These are phyloP conservation scores for Cymbopogon flexuosus DNA, from an alignment of 202 grass and related monocot genomes.

Conservation along the genomic window DNA sequence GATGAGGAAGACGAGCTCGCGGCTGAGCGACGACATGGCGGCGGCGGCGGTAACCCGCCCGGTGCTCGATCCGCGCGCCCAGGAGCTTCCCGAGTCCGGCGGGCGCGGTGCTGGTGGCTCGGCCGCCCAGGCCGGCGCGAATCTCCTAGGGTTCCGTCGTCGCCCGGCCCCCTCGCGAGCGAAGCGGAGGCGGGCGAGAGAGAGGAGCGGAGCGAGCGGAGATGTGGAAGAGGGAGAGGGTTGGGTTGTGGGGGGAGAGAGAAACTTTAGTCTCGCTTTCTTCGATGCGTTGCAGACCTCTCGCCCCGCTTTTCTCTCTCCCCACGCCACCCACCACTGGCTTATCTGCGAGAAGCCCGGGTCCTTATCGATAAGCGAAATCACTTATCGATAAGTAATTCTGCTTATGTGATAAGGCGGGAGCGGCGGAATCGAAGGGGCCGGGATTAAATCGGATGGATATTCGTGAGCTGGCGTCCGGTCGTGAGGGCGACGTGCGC, in stretches of 20 bases:
- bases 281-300: slow-evolving; percentile 97
- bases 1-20: slow-evolving; percentile 98
- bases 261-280: slow-evolving; percentile 82
- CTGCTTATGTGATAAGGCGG: neutral
- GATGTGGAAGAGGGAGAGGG: slow-evolving; percentile 37
- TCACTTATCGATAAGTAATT: accelerated
- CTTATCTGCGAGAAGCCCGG: neutral
- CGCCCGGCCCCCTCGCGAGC: slow-evolving; percentile 21
- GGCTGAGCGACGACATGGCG: slow-evolving; percentile 87
- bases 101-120: neutral
- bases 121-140: slow-evolving; percentile 20
- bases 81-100: slow-evolving; percentile 25
- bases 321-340: slow-evolving; percentile 46
- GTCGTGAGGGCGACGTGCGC: slow-evolving; percentile 55
- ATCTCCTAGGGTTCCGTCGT: slow-evolving; percentile 55
- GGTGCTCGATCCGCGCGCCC: neutral
- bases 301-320: slow-evolving; percentile 55
- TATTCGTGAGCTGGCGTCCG: slow-evolving; percentile 75
- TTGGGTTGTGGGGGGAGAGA: slow-evolving; percentile 22
- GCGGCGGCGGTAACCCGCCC: slow-evolving; percentile 7
- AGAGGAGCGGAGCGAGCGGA: slow-evolving; percentile 29
- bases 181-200: slow-evolving; percentile 25
- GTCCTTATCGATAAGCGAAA: accelerated
- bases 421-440: slow-evolving; percentile 68
- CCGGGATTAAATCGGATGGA: slow-evolving; percentile 71